phyloP scores from a whole-genome alignment of 73 alveolate species.

The Symbiodinium pilosum region DNA sequence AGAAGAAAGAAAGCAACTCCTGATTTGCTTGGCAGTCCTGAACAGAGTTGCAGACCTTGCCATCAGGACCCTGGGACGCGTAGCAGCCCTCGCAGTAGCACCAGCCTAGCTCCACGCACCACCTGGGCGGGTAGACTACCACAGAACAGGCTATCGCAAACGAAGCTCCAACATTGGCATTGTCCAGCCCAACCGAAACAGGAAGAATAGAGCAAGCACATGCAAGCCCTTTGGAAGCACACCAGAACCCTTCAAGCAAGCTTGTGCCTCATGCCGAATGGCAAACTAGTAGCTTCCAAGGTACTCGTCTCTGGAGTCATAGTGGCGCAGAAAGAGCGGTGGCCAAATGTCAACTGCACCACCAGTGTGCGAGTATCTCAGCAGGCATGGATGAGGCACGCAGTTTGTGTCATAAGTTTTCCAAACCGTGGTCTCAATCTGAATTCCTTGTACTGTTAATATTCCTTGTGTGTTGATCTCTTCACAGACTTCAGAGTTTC shows the following conservation, averaged over 20 bases:
- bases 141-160: too few species aligned
- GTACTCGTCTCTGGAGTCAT: constrained; percentile 20
- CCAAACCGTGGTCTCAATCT: too few species aligned
- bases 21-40: too few species aligned
- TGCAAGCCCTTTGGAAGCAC: too few species aligned
- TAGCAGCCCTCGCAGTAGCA: constrained; percentile 33
- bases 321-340: constrained; percentile 66
- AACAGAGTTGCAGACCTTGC: not conserved
- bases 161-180: too few species aligned
- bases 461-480: not conserved
- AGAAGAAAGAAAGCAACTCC: too few species aligned
- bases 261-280: not conserved
- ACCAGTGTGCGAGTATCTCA: not conserved
- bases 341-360: constrained; percentile 19
- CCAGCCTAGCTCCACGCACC: constrained; percentile 75
- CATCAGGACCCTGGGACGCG: not conserved
- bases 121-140: too few species aligned
- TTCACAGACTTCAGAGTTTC: too few species aligned
- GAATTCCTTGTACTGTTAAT: too few species aligned
- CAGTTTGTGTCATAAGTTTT: not conserved
- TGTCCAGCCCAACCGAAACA: too few species aligned
- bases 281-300: not conserved
- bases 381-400: too few species aligned
- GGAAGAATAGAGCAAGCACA: too few species aligned
- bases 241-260: not conserved